Base-by-base conservation (phyloP, 495 filamentous ascomycete species). In the Hypoxylon lenormandii region DNA sequence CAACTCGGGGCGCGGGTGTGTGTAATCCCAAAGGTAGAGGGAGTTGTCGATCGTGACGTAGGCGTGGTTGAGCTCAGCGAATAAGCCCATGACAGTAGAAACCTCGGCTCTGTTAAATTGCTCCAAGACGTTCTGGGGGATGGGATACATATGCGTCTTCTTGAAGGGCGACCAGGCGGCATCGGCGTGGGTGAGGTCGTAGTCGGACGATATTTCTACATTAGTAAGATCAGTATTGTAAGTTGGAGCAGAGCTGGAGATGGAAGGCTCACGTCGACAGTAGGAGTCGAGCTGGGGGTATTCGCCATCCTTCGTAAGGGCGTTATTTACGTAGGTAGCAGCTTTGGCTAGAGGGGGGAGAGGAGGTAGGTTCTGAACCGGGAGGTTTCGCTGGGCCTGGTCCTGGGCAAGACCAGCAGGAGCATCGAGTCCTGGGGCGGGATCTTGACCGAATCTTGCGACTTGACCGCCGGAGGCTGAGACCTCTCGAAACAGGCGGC, bases 11-110 rank as follows among this genome's bases (percentile, higher is more conserved):
- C 92, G 89, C 23, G 91, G 89, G 64, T 90, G 85, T 8, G 92
- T 94, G 74, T 97, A 99, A 78, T 99, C 95, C 95, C 95, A 99
- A 11, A 99, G 82, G 75, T 98, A 99, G 22, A 99, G 83, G 55
- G 91, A 89, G 78, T 95, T 97, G 79, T 99, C 95, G 73, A 99
- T 96, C 0, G 91, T 85, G 18, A 96, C 90, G 93, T 94, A 99
- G 45, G 94, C 94, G 80, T 97, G 94, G 61, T 92, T 92, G 68
- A 99, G 77, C 76, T 93, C 90, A 18, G 95, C 91, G 77, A 99
- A 97, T 38, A 98, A 79, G 18, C 95, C 95, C 89, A 98, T 96
- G 73, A 85, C 87, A 10, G 94, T 95, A 21, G 89, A 89, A 1
- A 96, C 87, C 66, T 94, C 87, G 47, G 91, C 91, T 18, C 84